Percentiles rank a stretch among this genome's conserved stretches.
Conservation (phyloP, 2,329 filamentous ascomycete species). For the Verticillium dahliae region DNA sequence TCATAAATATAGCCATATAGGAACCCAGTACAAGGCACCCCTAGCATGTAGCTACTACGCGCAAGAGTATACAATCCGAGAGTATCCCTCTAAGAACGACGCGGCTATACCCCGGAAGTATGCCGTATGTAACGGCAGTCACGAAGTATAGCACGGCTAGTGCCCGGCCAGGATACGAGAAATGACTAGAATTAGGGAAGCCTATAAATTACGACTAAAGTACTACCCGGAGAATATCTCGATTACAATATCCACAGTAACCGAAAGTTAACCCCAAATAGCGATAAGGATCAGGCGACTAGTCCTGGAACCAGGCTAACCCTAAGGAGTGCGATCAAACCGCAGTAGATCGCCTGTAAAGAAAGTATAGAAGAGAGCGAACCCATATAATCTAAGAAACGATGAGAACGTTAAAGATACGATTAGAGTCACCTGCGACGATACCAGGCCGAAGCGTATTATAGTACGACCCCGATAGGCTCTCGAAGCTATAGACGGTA, state of each 20-base stretch:
- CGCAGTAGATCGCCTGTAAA: constrained; percentile 2
- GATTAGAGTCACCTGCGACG: neutral
- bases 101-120: neutral
- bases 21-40: constrained; percentile 5
- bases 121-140: neutral
- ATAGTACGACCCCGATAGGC: neutral
- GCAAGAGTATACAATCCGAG: neutral
- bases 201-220: neutral
- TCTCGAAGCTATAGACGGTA: constrained; percentile 1
- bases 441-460: neutral
- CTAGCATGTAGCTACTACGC: constrained; percentile 6
- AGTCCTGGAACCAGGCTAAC: neutral
- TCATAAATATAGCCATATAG: neutral
- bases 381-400: neutral
- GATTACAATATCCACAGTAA: neutral
- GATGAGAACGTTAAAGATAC: neutral
- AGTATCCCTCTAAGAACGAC: constrained; percentile 1
- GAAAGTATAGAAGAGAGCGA: neutral
- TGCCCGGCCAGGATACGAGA: neutral
- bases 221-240: neutral
- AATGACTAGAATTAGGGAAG: neutral
- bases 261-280: neutral
- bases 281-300: neutral
- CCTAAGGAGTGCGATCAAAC: neutral
- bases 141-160: neutral